Evolutionary conservation across 306 rosid species (phyloP).

Genomic region (Prunus davidiana): DNA sequence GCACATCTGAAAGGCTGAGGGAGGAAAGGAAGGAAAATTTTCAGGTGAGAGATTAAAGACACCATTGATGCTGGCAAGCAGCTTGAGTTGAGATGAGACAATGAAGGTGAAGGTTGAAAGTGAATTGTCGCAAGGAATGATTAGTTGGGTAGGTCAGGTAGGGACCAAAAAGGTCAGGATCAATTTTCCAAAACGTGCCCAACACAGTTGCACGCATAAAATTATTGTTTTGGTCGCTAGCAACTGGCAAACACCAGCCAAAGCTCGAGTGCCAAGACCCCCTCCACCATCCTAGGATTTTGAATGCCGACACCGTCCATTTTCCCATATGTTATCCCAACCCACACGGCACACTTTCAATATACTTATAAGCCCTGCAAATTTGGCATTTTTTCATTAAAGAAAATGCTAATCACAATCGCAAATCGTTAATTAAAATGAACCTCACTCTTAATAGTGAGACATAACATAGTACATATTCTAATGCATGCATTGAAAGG

Average conservation of each 20-base stretch:
- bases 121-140: not conserved
- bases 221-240: constrained; percentile 14
- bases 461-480: too few species aligned
- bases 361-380: not conserved
- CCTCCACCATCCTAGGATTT: not conserved
- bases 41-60: not conserved
- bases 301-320: constrained; percentile 14
- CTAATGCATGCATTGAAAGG: too few species aligned
- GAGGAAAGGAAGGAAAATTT: not conserved
- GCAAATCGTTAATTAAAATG: not conserved
- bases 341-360: constrained; percentile 1
- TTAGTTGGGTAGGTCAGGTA: not conserved
- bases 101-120: not conserved
- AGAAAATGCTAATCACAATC: not conserved
- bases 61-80: not conserved
- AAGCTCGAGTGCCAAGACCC: not conserved
- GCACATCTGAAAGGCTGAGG: not conserved
- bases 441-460: not conserved
- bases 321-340: not conserved
- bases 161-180: not conserved
- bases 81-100: not conserved
- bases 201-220: not conserved
- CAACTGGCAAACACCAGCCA: not conserved
- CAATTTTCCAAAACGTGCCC: not conserved
- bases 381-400: too few species aligned